phyloP scores from a whole-genome alignment of 345 rosid species.

The Bruguiera sexangula region DNA sequence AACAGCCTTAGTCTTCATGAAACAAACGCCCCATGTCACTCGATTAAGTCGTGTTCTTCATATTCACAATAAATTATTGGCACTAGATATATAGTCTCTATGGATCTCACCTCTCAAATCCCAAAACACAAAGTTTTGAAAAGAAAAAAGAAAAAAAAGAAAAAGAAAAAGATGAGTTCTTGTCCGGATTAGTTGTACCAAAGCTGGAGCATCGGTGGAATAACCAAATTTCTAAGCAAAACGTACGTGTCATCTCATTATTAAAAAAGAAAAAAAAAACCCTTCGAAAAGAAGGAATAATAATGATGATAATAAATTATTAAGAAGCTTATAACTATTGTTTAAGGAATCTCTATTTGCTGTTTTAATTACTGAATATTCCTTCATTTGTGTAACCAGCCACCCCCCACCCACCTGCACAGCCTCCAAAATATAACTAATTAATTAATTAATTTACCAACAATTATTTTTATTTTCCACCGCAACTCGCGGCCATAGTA shows the following conservation, averaged over 20 bases:
- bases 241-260: not conserved
- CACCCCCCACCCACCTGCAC: not conserved
- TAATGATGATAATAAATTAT: not conserved
- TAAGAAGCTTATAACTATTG: not conserved
- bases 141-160: not conserved
- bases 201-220: not conserved
- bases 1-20: too few species aligned
- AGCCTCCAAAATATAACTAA: not conserved
- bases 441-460: conserved; percentile 5
- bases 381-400: not conserved
- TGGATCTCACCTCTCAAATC: too few species aligned
- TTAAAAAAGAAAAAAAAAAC: not conserved
- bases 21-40: too few species aligned
- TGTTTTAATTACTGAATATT: conserved; percentile 2
- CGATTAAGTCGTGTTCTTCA: too few species aligned
- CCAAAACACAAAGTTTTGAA: too few species aligned
- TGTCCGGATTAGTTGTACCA: not conserved
- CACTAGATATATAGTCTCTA: too few species aligned
- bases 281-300: not conserved
- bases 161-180: too few species aligned
- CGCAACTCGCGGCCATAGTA: too few species aligned
- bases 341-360: not conserved
- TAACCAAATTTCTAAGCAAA: conserved; percentile 13
- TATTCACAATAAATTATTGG: too few species aligned
- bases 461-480: too few species aligned